Percentiles rank a stretch among this genome's conserved stretches.
Evolutionary conservation across 2,329 filamentous ascomycete genomes (phyloP).

Genomic region (Cladosporium sp.): DNA sequence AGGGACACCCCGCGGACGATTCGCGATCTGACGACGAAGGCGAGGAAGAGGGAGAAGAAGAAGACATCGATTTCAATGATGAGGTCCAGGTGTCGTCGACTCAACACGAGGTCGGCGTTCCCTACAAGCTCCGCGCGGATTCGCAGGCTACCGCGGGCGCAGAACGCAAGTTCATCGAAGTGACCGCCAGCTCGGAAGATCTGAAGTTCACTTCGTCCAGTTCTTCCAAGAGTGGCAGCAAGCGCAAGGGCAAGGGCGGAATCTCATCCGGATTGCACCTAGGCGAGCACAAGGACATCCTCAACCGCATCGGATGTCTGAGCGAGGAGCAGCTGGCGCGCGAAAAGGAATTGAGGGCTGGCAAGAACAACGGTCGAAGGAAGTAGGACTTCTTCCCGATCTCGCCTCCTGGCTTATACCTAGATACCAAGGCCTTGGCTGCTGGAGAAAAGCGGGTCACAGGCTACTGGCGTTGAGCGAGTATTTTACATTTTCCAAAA

Average conservation of each 20-base stretch:
- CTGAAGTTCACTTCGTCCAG: slow-evolving; percentile 41
- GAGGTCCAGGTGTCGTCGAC: slow-evolving; percentile 15
- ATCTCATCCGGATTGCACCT: slow-evolving; percentile 51
- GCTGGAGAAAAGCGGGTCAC: slow-evolving; percentile 11
- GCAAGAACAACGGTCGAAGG: slow-evolving; percentile 22
- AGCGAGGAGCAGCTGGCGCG: slow-evolving; percentile 40
- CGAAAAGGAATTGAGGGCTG: slow-evolving; percentile 36
- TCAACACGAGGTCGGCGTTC: slow-evolving; percentile 32
- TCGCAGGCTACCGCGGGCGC: slow-evolving; percentile 18
- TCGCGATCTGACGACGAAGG: slow-evolving; percentile 80
- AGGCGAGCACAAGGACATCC: slow-evolving; percentile 77
- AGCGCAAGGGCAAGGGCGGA: slow-evolving; percentile 49
- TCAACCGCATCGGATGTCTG: slow-evolving; percentile 75
- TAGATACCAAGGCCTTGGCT: not conserved
- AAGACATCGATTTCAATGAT: slow-evolving; percentile 37
- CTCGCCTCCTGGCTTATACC: not conserved
- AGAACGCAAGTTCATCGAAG: slow-evolving; percentile 51
- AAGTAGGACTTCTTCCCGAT: slow-evolving; percentile 11
- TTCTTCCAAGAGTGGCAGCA: slow-evolving; percentile 31
- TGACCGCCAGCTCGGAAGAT: slow-evolving; percentile 76
- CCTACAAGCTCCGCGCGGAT: slow-evolving; percentile 18
- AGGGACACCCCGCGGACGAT: slow-evolving; percentile 78
- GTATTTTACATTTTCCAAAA: slow-evolving; percentile 5
- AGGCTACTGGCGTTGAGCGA: slow-evolving; percentile 9
- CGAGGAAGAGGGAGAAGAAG: slow-evolving; percentile 61